Percentiles rank a stretch among this genome's conserved stretches.
These are phyloP conservation scores for Malus sieversii DNA, from an alignment of 306 rosid species.

Conservation along the genomic window DNA sequence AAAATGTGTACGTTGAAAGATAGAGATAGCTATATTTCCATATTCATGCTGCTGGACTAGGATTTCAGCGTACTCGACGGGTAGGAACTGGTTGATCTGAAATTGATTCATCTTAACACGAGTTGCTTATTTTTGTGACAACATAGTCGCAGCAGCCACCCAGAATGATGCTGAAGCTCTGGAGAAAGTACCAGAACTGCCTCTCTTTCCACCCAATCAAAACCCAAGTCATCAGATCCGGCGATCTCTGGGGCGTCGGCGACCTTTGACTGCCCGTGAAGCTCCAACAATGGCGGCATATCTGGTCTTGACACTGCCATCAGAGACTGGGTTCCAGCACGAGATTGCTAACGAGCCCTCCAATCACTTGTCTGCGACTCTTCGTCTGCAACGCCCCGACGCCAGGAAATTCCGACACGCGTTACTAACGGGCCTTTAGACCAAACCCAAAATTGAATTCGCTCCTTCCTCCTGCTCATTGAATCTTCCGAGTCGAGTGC, in stretches of 20 bases:
- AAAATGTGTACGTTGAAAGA: slow-evolving; percentile 16
- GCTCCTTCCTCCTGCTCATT: too few relatives aligned
- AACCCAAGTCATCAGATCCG: slow-evolving; percentile 69
- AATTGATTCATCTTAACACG: not conserved
- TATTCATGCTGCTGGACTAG: not conserved
- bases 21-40: not conserved
- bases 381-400: too few relatives aligned
- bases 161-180: slow-evolving; percentile 35
- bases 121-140: too few relatives aligned
- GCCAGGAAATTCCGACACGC: too few relatives aligned
- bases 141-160: not conserved
- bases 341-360: too few relatives aligned
- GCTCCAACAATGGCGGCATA: too few relatives aligned
- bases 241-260: slow-evolving; percentile 65
- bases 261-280: slow-evolving; percentile 10
- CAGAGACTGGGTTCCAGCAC: too few relatives aligned
- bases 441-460: too few relatives aligned
- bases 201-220: slow-evolving; percentile 64
- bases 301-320: too few relatives aligned
- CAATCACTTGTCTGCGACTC: too few relatives aligned
- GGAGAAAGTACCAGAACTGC: slow-evolving; percentile 73
- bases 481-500: too few relatives aligned
- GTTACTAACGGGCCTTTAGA: too few relatives aligned
- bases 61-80: not conserved
- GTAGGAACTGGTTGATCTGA: not conserved